Percentiles rank a stretch among this genome's conserved stretches.
Conservation (phyloP, 2,329 filamentous ascomycete genomes). For the Aspergillus neotritici region DNA sequence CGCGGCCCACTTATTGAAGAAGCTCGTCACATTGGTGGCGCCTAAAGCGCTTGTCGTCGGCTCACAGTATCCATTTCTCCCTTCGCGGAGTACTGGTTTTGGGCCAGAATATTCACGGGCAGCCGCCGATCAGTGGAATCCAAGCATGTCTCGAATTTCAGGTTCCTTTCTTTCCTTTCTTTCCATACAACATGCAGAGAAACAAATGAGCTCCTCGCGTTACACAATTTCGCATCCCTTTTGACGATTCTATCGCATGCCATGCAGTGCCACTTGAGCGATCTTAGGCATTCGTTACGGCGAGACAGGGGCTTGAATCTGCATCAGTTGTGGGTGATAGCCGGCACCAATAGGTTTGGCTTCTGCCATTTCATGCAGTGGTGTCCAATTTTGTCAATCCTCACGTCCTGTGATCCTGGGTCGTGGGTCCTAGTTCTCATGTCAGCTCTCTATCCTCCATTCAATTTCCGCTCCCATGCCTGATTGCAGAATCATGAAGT, state of each 20-base stretch:
- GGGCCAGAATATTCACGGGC: neutral
- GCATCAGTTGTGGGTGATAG: too few species aligned
- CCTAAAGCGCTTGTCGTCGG: constrained; percentile 30
- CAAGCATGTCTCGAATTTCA: constrained; percentile 2
- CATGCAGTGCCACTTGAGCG: constrained; percentile 15
- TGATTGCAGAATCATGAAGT: too few species aligned
- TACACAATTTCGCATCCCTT: constrained; percentile 14
- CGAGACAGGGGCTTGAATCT: too few species aligned
- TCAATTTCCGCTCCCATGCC: too few species aligned
- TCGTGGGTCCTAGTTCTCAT: constrained; percentile 17
- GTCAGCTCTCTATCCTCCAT: constrained; percentile 8
- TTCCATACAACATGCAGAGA: constrained; percentile 2
- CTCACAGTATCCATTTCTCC: constrained; percentile 11
- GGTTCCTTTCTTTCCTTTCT: constrained; percentile 3
- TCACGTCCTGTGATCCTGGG: constrained; percentile 20
- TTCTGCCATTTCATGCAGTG: constrained; percentile 23
- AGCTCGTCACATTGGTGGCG: constrained; percentile 19
- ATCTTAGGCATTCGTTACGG: constrained; percentile 12
- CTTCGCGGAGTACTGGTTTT: constrained; percentile 5
- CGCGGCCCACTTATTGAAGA: constrained; percentile 5
- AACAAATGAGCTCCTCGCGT: constrained; percentile 8
- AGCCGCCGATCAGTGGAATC: constrained; percentile 12
- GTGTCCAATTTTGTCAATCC: constrained; percentile 27
- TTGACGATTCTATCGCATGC: constrained; percentile 5
- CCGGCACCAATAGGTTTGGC: neutral